phyloP scores from a whole-genome alignment of 176 grass and related monocot species.

The Eragrostis nindensis region DNA sequence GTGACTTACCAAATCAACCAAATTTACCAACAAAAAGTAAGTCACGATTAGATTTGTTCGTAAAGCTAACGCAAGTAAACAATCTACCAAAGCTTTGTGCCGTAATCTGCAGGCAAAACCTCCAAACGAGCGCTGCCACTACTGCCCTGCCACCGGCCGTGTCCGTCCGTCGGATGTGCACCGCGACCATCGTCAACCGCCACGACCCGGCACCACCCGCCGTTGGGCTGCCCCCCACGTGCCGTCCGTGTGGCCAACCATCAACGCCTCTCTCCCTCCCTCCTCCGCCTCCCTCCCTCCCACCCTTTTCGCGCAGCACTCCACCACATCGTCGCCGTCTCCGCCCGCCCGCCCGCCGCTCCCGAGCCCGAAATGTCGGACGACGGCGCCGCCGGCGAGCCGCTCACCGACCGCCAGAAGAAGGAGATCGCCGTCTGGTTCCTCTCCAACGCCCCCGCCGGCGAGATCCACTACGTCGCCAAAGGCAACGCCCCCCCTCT shows the following conservation, averaged over 20 bases:
- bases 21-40: no score
- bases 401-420: slow-evolving; percentile 76
- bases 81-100: no score
- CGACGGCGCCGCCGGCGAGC: slow-evolving; percentile 54
- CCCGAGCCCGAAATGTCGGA: slow-evolving; percentile 69
- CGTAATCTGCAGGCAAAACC: neutral
- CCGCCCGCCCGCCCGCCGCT: neutral
- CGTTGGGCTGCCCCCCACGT: slow-evolving; percentile 29
- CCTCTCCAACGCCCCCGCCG: slow-evolving; percentile 88
- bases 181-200: slow-evolving; percentile 42
- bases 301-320: slow-evolving; percentile 28
- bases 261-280: neutral
- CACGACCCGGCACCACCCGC: slow-evolving; percentile 7
- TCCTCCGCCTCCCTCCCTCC: neutral
- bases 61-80: no score
- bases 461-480: slow-evolving; percentile 98
- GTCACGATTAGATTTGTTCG: no score
- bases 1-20: no score
- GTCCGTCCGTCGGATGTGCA: slow-evolving; percentile 34
- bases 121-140: neutral
- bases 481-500: slow-evolving; percentile 54
- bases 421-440: slow-evolving; percentile 93
- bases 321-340: slow-evolving; percentile 1
- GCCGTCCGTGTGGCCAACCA: slow-evolving; percentile 34
- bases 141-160: neutral